Evolutionary conservation across 768 basidiomycete species (phyloP), one percentile per base, ranked within the genome.

Genomic region (Lyophyllum atratum): DNA sequence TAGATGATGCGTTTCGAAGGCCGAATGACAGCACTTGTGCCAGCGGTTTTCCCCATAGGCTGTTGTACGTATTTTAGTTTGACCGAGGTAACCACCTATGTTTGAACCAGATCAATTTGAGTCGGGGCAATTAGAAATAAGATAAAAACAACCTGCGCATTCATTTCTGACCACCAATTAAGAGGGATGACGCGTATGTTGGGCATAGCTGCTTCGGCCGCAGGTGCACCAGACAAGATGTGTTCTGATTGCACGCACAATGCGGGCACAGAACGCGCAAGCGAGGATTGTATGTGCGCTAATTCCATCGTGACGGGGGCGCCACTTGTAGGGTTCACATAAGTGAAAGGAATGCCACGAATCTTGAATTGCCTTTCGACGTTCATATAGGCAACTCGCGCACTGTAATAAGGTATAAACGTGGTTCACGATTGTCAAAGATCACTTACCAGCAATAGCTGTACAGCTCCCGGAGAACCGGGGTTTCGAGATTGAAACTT

Each of bases 21-120:
- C n/a, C 87, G 82, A 46, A 93, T 90, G 40, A 92, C 81, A 37
- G 80, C 76, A 52, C 84, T 78, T 31, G 80, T 79, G 24, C 76
- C 77, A 2, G 83, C 85, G 8, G 83, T 84, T 64, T 89, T 90
- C 19, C 91, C 89, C 63, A 92, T 82, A 0, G 92, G 88, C 62
- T 93, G 90, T 65, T 93, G 92, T 28, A 93, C 91, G 62, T 93
- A 92, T 72, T 92, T 92, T 28, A 96, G 78, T 68, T 93, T 94
- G 34, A 95, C 92, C 61, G 90, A 92, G 0, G 93, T 95, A 21
- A 95, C 86, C 14, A 95, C 91, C 81, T 91, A 61, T 42, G 49
- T 28, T 10, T 47, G 48, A 48, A 24, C 51, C 11, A 47, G 43
- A 58, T 53, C 46, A 59, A 40, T 45, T 44, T 29, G 49, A 15